Conservation (phyloP, 148 eudicot species). For the Pouteria glomerata region DNA sequence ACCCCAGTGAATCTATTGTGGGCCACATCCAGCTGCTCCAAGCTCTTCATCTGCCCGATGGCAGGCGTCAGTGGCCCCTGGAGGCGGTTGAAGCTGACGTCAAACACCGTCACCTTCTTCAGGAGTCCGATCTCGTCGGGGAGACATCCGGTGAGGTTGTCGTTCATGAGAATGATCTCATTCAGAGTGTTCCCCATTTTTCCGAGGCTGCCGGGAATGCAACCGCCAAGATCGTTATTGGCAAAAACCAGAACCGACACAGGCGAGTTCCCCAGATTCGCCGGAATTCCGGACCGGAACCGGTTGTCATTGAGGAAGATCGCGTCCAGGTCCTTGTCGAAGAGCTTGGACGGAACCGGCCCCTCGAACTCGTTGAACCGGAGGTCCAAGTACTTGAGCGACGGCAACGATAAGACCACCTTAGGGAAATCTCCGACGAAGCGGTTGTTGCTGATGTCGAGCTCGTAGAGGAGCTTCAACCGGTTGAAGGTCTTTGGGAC, state of each 20-base stretch:
- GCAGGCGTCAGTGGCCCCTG: conserved; percentile 46
- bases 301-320: conserved; percentile 75
- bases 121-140: conserved; percentile 55
- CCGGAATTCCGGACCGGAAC: conserved; percentile 64
- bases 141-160: conserved; percentile 77
- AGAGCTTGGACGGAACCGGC: conserved; percentile 43
- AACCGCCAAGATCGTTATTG: conserved; percentile 72
- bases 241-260: conserved; percentile 88
- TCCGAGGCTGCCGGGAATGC: conserved; percentile 78
- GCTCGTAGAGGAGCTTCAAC: conserved; percentile 58
- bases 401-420: conserved; percentile 47
- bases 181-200: conserved; percentile 70
- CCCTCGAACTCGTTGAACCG: conserved; percentile 94
- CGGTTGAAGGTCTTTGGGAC: conserved; percentile 45
- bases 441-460: conserved; percentile 85
- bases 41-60: conserved; percentile 44
- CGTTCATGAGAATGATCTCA: conserved; percentile 62
- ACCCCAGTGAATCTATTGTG: conserved; percentile 68
- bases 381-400: conserved; percentile 65
- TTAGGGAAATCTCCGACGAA: conserved; percentile 68
- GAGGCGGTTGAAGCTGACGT: conserved; percentile 67
- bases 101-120: conserved; percentile 64
- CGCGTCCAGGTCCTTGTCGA: conserved; percentile 70
- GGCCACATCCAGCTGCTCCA: conserved; percentile 70
- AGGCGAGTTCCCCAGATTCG: conserved; percentile 79